phyloP scores from a whole-genome alignment of 192 early-diverging fungal genomes.

The Spizellomyces punctatus region DNA sequence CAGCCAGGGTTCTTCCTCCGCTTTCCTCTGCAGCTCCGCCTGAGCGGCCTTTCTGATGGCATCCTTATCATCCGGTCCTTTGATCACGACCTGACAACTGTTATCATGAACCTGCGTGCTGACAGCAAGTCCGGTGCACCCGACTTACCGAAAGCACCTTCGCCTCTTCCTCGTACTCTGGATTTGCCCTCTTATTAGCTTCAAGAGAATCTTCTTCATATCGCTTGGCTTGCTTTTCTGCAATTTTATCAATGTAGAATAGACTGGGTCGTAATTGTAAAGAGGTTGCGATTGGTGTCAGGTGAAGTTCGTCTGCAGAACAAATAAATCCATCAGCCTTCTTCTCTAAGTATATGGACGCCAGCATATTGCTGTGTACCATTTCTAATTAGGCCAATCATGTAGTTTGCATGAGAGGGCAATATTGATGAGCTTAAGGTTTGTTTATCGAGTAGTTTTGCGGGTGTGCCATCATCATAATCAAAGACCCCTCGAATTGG shows the following conservation, averaged over 20 bases:
- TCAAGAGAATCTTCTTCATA: slow-evolving; percentile 69
- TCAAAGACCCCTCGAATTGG: slow-evolving; percentile 62
- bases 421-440: slow-evolving; percentile 76
- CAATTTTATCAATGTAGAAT: slow-evolving; percentile 88
- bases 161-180: slow-evolving; percentile 34
- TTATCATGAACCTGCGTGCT: neutral
- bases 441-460: slow-evolving; percentile 76
- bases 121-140: slow-evolving; percentile 10
- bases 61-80: slow-evolving; percentile 44
- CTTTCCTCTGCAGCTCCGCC: slow-evolving; percentile 25
- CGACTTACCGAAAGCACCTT: slow-evolving; percentile 27
- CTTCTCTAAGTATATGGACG: neutral
- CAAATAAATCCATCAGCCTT: neutral
- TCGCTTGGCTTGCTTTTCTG: slow-evolving; percentile 76
- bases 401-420: slow-evolving; percentile 78
- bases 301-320: slow-evolving; percentile 71
- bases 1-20: slow-evolving; percentile 37
- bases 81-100: slow-evolving; percentile 20
- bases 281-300: slow-evolving; percentile 73
- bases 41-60: slow-evolving; percentile 32
- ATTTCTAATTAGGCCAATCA: slow-evolving; percentile 74
- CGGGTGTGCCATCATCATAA: slow-evolving; percentile 34
- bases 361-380: neutral
- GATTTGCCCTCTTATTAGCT: slow-evolving; percentile 60
- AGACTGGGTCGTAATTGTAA: slow-evolving; percentile 88